Conservation (phyloP, 768 basidiomycete genomes). For the Suillus placidus region DNA sequence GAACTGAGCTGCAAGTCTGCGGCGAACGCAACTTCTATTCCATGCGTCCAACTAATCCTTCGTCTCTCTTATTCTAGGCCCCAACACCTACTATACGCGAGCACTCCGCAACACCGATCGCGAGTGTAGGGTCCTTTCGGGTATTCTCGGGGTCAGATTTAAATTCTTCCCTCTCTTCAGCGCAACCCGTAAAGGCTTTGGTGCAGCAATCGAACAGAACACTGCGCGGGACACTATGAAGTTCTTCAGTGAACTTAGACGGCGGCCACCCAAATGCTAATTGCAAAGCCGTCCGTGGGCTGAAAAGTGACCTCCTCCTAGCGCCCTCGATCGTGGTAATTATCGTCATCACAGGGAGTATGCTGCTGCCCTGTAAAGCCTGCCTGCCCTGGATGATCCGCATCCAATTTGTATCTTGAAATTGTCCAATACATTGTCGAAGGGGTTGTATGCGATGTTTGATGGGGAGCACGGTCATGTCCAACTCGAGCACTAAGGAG, state of each 20-base stretch:
- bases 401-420: slow-evolving; percentile 1
- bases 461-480: not conserved
- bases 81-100: not conserved
- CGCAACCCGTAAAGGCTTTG: not conserved
- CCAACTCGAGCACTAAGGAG: not conserved
- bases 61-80: not conserved
- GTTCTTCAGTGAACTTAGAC: not conserved
- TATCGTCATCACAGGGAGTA: not conserved
- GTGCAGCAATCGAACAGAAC: not conserved
- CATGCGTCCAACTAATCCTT: not conserved
- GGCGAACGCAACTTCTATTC: not conserved
- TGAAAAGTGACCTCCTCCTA: slow-evolving; percentile 2
- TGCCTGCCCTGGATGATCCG: not conserved
- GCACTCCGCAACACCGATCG: not conserved
- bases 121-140: not conserved
- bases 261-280: not conserved
- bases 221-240: not conserved
- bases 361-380: not conserved
- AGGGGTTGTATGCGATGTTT: slow-evolving; percentile 3
- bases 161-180: not conserved
- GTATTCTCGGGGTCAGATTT: not conserved
- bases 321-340: slow-evolving; percentile 4
- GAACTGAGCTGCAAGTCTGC: not conserved
- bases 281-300: not conserved
- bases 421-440: not conserved